Evolutionary conservation across 345 rosid species (phyloP), one percentile per base, ranked within the genome.

Genomic region (Hibiscus tridactylites): DNA sequence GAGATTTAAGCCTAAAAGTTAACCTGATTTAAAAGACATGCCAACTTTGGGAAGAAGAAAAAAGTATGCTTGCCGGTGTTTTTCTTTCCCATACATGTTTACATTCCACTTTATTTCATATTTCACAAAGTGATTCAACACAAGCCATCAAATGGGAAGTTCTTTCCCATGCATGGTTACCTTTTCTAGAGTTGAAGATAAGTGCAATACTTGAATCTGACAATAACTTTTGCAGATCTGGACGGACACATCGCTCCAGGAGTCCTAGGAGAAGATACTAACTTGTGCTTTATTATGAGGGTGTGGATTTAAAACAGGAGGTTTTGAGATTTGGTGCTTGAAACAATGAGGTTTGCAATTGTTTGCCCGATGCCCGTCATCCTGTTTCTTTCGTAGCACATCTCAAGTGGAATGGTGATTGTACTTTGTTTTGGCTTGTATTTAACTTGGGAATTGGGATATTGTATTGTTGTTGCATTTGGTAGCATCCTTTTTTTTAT

Each of bases 211-310:
- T 33, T 61, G 70, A 9, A 17, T 19, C 17, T 56, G 44, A 74
- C 54, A 16, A 12, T 59, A 65, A 57, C 26, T 73, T 44, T 76
- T 76, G 71, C 85, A 90, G 96, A 73, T 73, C 87, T 44, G 90
- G 80, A 49, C 79, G 89, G 75, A 53, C 88, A 0, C 90, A 85
- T 71, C 89, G 91, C 52, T 90, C 93, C 53, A 77, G 93, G 78
- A 90, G 96, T 78, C 93, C 93, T 17, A 75, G 89, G 47, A 44
- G 47, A 44, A 44, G 47, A 44, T 44, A 44, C 47, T 44, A 44
- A 44, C 47, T 44, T 39, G 44, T 39, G 9, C 44, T 39, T 39
- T 39, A 39, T 39, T 39, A 39, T 39, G 47, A 10, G 47, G 47
- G 3, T 44, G 47, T 44, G 47, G 47, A 10, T 44, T 9, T 42